These are phyloP conservation scores for Geotrichum macrosporum DNA, from an alignment of 1,139 yeast genomes.

Conservation along the genomic window DNA sequence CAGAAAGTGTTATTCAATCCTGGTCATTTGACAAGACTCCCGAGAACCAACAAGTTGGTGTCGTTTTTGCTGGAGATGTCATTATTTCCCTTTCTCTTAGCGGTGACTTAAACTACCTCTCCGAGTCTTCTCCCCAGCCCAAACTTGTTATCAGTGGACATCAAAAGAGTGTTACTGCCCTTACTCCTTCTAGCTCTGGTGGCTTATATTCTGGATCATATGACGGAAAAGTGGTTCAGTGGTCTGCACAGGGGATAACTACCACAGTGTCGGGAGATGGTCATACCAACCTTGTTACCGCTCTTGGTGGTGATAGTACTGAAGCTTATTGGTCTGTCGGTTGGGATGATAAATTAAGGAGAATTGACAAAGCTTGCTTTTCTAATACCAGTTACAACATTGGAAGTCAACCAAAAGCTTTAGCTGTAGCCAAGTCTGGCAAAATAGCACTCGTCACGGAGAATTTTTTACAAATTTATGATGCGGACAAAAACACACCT, in stretches of 20 bases:
- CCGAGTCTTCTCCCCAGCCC: slow-evolving; percentile 41
- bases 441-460: slow-evolving; percentile 48
- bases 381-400: slow-evolving; percentile 37
- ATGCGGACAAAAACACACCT: slow-evolving; percentile 24
- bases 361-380: slow-evolving; percentile 37
- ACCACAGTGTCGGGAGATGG: slow-evolving; percentile 23
- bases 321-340: slow-evolving; percentile 53
- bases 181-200: slow-evolving; percentile 37
- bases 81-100: slow-evolving; percentile 64
- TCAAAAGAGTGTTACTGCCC: slow-evolving; percentile 70
- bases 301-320: slow-evolving; percentile 35
- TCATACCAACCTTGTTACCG: slow-evolving; percentile 34
- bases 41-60: slow-evolving; percentile 75
- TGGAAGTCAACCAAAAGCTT: slow-evolving; percentile 61
- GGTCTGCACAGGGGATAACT: slow-evolving; percentile 40
- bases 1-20: slow-evolving; percentile 27
- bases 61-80: slow-evolving; percentile 57
- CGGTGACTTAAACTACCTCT: slow-evolving; percentile 66
- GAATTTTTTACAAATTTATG: slow-evolving; percentile 41
- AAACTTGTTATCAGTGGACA: slow-evolving; percentile 61
- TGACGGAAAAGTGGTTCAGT: slow-evolving; percentile 68
- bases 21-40: slow-evolving; percentile 38
- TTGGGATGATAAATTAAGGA: slow-evolving; percentile 82
- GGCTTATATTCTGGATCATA: slow-evolving; percentile 65
- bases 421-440: slow-evolving; percentile 38